A percentile compares a stretch with the other conserved stretches of the same genome.
These are phyloP conservation scores for Closterium sp. DNA, from an alignment of 139 green algal genomes.

Conservation along the genomic window DNA sequence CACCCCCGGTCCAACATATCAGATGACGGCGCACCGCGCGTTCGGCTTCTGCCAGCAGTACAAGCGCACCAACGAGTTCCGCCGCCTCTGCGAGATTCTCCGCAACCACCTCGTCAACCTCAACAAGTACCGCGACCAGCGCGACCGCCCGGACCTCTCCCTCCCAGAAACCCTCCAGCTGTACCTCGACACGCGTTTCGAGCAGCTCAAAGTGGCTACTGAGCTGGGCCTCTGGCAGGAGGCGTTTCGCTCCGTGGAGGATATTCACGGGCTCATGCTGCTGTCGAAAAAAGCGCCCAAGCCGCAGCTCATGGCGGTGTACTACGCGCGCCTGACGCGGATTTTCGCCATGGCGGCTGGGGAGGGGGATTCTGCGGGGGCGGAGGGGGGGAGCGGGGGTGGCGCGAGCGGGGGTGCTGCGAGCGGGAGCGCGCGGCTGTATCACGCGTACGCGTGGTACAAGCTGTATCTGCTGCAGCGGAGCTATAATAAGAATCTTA, in stretches of 20 bases:
- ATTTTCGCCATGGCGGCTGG: conserved; percentile 83
- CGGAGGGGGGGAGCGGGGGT: neutral
- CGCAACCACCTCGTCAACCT: conserved; percentile 95
- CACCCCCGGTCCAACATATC: too few species aligned
- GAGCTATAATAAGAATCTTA: conserved; percentile 83
- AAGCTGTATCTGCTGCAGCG: conserved; percentile 90
- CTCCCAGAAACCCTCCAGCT: conserved; percentile 83
- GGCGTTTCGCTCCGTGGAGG: conserved; percentile 95
- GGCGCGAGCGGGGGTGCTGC: neutral
- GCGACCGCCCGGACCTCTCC: conserved; percentile 88
- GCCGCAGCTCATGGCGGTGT: conserved; percentile 90
- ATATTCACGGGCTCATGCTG: conserved; percentile 91
- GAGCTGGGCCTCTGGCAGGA: conserved; percentile 97
- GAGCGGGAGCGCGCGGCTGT: conserved; percentile 67
- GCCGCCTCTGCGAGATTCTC: conserved; percentile 96
- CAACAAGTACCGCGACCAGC: conserved; percentile 84
- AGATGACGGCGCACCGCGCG: conserved; percentile 74
- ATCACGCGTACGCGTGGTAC: conserved; percentile 92
- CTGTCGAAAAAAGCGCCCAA: conserved; percentile 84
- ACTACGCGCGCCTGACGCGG: conserved; percentile 91
- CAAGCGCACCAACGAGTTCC: conserved; percentile 97
- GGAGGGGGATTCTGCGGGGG: neutral
- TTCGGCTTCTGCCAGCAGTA: conserved; percentile 93
- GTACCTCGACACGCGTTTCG: conserved; percentile 96
- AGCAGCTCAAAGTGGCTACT: conserved; percentile 93